Evolutionary conservation across 2,329 filamentous ascomycete genomes (phyloP), one percentile per base, ranked within the genome.

Genomic region (Exserohilum turcica): DNA sequence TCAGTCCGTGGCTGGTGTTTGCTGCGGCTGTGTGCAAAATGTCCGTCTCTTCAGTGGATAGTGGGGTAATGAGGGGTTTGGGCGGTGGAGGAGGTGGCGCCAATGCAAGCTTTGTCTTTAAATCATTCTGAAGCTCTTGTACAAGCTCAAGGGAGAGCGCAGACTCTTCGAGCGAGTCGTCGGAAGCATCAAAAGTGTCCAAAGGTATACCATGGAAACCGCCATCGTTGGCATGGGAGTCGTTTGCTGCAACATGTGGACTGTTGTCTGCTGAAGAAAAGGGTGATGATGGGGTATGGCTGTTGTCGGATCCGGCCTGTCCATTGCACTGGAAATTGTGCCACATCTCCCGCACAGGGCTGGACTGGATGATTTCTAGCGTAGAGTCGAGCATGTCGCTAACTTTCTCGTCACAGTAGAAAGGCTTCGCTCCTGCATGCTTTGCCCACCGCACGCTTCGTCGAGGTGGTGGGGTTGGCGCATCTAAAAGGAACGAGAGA

Each of bases 371-470:
- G 1, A 56, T 48, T 27, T 66, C 58, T 13, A 68, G 48, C 0
- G 60, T 64, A 6, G 62, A 59, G 24, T 67, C 64, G 12, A 62
- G 57, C 62, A 67, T 65, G 24, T 67, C 61, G 52, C 49, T 54
- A 27, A 67, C 57, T 15, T 43, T 52, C n/a, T 60, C 58, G 7
- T 68, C 64, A 24, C 46, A 43, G 33, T 58, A 67, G 35, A 63
- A 67, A 6, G 54, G 29, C 37, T 61, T 67, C 6, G 52, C 42
- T 28, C 35, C 47, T 18, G 56, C 48, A 24, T 59, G 36, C 6
- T 44, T 32, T 40, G 55, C 44, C 59, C 59, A 67, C 32, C 48
- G 53, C 7, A 69, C 57, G 6, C 10, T 21, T 45, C 48, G 64
- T 29, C 19, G 56, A 8, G 37, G 44, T 19, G 39, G 28, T 5